phyloP scores from a whole-genome alignment of 2,329 filamentous ascomycete species.

The Monilinia laxa region DNA sequence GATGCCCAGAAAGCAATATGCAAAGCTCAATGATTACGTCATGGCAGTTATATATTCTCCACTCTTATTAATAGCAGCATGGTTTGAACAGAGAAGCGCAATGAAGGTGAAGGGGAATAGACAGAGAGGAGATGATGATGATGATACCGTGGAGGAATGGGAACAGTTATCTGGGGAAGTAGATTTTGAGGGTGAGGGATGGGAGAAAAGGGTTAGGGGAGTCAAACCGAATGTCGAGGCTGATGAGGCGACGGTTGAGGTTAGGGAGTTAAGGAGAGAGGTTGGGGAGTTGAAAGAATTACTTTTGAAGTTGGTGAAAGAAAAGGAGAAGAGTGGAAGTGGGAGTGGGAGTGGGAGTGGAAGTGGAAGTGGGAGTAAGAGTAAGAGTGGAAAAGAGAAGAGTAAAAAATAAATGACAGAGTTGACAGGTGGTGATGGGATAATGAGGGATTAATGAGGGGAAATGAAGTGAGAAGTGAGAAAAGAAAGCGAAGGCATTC shows the following conservation, averaged over 20 bases:
- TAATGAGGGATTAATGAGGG: neutral
- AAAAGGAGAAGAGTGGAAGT: conserved; percentile 20
- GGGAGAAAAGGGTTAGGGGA: conserved; percentile 75
- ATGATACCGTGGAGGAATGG: conserved; percentile 89
- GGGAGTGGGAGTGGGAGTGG: neutral
- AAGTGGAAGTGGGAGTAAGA: neutral
- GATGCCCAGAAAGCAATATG: conserved; percentile 73
- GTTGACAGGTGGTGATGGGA: neutral
- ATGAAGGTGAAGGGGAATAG: conserved; percentile 70
- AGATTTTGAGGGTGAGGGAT: conserved; percentile 81
- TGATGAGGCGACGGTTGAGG: conserved; percentile 72
- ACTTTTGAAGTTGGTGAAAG: conserved; percentile 32
- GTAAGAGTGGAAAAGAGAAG: neutral
- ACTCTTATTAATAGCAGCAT: conserved; percentile 74
- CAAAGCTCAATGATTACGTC: conserved; percentile 80
- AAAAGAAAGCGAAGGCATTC: neutral
- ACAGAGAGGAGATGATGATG: conserved; percentile 78
- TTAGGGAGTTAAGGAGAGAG: conserved; percentile 58
- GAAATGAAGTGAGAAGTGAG: no score
- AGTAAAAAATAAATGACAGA: neutral
- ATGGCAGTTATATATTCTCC: conserved; percentile 87
- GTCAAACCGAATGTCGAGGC: conserved; percentile 79
- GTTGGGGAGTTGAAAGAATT: conserved; percentile 55
- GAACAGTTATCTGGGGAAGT: conserved; percentile 73
- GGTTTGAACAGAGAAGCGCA: conserved; percentile 66